These are phyloP conservation scores for Beauveria medogensis DNA, from an alignment of 2,329 filamentous ascomycete species.

Conservation along the genomic window DNA sequence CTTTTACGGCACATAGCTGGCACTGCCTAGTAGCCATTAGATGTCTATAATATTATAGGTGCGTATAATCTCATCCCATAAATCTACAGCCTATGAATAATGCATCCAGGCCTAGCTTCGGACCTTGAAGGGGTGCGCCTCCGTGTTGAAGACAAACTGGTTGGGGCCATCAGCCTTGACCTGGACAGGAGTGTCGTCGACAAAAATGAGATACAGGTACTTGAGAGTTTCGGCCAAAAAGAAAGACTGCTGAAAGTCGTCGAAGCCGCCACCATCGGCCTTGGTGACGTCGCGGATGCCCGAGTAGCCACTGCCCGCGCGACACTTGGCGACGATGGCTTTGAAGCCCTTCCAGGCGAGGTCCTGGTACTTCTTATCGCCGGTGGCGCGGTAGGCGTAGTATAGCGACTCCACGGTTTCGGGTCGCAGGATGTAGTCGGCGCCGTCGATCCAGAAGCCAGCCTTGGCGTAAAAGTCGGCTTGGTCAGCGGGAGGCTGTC, in stretches of 20 bases:
- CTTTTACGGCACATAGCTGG: too few relatives aligned
- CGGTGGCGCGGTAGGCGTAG: constrained; percentile 77
- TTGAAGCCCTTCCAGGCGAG: constrained; percentile 77
- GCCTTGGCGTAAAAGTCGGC: constrained; percentile 57
- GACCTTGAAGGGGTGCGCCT: constrained; percentile 35
- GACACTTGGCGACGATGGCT: constrained; percentile 55
- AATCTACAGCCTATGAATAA: not conserved
- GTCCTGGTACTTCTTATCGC: constrained; percentile 67
- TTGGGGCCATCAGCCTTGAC: constrained; percentile 37
- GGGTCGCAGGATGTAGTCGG: constrained; percentile 61
- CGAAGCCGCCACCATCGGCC: constrained; percentile 49
- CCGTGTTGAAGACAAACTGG: constrained; percentile 42
- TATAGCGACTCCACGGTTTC: constrained; percentile 81
- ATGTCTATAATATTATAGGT: too few relatives aligned
- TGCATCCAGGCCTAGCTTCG: not conserved
- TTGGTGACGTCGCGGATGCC: constrained; percentile 59
- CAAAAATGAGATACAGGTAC: constrained; percentile 68
- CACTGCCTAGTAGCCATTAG: not conserved
- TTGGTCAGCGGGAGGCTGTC: constrained; percentile 49
- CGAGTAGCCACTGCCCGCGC: constrained; percentile 58
- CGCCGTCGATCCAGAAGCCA: constrained; percentile 63
- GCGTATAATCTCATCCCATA: not conserved
- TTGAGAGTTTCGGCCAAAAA: constrained; percentile 84
- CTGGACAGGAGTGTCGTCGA: constrained; percentile 48
- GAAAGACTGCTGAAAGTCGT: constrained; percentile 77